A percentile compares a stretch with the other conserved stretches of the same genome.
phyloP scores from a whole-genome alignment of 257 asterid genomes.

The Jaltomata sinuosa region DNA sequence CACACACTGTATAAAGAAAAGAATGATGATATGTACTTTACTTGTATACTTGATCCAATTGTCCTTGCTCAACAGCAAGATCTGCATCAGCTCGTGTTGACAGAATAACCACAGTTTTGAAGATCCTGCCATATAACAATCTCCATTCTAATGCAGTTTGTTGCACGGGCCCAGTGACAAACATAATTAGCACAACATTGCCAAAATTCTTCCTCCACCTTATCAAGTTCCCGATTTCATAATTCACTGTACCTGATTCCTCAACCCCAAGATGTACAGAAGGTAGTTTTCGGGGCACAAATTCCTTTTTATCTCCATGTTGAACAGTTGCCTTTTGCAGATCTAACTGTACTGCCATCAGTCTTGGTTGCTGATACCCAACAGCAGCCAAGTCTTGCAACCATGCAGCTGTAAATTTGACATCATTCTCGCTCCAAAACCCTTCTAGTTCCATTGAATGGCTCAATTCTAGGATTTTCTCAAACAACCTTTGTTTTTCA shows the following conservation, averaged over 20 bases:
- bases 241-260: conserved; percentile 78
- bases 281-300: conserved; percentile 77
- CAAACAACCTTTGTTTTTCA: conserved; percentile 51
- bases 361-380: conserved; percentile 87
- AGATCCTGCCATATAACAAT: conserved; percentile 85
- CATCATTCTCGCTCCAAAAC: conserved; percentile 82
- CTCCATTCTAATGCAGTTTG: conserved; percentile 98
- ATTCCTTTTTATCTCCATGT: conserved; percentile 72
- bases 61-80: conserved; percentile 80
- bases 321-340: conserved; percentile 70
- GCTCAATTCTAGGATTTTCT: conserved; percentile 76
- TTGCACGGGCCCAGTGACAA: conserved; percentile 77
- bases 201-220: conserved; percentile 91
- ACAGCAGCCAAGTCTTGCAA: conserved; percentile 89
- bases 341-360: conserved; percentile 70
- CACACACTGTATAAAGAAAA: neutral
- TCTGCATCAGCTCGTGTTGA: conserved; percentile 60
- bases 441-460: conserved; percentile 92
- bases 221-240: conserved; percentile 82
- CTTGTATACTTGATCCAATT: conserved; percentile 73
- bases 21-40: conserved; percentile 19
- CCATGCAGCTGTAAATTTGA: conserved; percentile 89
- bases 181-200: conserved; percentile 80
- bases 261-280: conserved; percentile 99
- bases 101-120: conserved; percentile 84